phyloP scores from a whole-genome alignment of 2,329 filamentous ascomycete species.

The Fusarium cyanostomum region DNA sequence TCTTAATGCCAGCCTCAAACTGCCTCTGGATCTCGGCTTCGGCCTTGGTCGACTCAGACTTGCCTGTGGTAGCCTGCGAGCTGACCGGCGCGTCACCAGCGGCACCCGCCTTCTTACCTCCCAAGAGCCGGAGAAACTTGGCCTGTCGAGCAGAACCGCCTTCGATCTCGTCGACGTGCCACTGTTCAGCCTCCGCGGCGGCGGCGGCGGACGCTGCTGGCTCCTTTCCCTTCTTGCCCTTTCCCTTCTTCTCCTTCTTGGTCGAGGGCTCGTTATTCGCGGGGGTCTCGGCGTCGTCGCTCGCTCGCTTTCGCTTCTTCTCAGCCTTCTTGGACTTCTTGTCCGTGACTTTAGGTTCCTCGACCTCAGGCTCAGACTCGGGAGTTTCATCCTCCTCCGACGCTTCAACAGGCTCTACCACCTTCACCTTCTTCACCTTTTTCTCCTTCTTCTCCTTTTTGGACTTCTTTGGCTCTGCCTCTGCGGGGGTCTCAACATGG shows the following conservation, averaged over 20 bases:
- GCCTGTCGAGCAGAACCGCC: constrained; percentile 61
- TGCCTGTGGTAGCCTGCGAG: constrained; percentile 35
- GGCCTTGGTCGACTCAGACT: constrained; percentile 52
- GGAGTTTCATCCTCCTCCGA: constrained; percentile 34
- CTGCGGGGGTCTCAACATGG: constrained; percentile 16
- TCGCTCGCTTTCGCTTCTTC: constrained; percentile 49
- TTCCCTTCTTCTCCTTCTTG: constrained; percentile 42
- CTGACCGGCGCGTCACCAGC: constrained; percentile 36
- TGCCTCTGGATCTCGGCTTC: constrained; percentile 66
- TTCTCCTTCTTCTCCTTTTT: constrained; percentile 43
- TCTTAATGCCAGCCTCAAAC: constrained; percentile 64
- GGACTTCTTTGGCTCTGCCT: constrained; percentile 35
- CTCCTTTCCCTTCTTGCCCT: constrained; percentile 30
- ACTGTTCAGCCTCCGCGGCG: constrained; percentile 52
- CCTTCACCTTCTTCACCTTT: constrained; percentile 28
- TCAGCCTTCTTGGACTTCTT: constrained; percentile 49
- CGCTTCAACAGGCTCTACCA: constrained; percentile 19
- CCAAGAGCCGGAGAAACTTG: constrained; percentile 67
- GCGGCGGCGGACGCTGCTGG: constrained; percentile 7
- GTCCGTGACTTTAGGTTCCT: constrained; percentile 32
- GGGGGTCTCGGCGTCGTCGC: constrained; percentile 34
- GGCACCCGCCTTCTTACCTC: constrained; percentile 58
- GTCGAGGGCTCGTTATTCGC: constrained; percentile 28
- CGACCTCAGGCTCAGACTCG: constrained; percentile 16
- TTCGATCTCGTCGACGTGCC: constrained; percentile 63